Base-by-base conservation (phyloP, 2,329 filamentous ascomycete genomes). In the Ophiostoma populinum region DNA sequence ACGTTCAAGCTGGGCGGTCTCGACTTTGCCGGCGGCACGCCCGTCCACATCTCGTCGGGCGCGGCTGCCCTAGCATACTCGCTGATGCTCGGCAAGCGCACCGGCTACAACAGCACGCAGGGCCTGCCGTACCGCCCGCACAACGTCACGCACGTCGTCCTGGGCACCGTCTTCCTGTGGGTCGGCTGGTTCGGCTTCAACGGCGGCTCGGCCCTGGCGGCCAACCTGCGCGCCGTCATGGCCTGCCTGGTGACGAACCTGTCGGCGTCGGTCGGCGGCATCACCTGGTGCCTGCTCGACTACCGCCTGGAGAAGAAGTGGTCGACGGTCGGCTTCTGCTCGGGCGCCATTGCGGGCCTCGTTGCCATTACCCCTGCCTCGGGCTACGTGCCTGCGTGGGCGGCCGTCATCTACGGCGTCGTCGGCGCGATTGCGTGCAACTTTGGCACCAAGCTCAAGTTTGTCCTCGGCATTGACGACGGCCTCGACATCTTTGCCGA, bases 121-220 rank as follows among this genome's bases (percentile, higher is more conserved):
- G 81, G 87, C 54, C 65, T 92, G 47, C 92, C 92, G 59, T 92
- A 87, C 56, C 78, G 85, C 34, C 85, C 85, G 8, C 85, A 93
- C 61, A 92, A 92, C 48, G 82, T 92, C 31, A 90, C 83, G 4
- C 81, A 92, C 53, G 85, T 93, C 46, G 82, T 92, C 35, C 79
- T 92, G 37, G 85, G 85, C 20, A 92, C 85, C 3, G 82, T 92
- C 31, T 92, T 93, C 58, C 73, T 93, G 12, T 93, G 85, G 83
- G 80, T 92, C 12, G 85, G 85, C 36, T 93, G 83, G 85, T 92
- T 92, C 49, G 85, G 85, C 32, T 93, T 93, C 71, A 93, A 92
- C 48, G 82, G 80, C 33, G 83, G 83, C 43, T 85, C 78, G 12
- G 83, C 82, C 11, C 62, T 90, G 37, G 65, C 75, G 32, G 82